phyloP scores from a whole-genome alignment of 1,284 basidiomycete species.

The Pseudozyma sp. region DNA sequence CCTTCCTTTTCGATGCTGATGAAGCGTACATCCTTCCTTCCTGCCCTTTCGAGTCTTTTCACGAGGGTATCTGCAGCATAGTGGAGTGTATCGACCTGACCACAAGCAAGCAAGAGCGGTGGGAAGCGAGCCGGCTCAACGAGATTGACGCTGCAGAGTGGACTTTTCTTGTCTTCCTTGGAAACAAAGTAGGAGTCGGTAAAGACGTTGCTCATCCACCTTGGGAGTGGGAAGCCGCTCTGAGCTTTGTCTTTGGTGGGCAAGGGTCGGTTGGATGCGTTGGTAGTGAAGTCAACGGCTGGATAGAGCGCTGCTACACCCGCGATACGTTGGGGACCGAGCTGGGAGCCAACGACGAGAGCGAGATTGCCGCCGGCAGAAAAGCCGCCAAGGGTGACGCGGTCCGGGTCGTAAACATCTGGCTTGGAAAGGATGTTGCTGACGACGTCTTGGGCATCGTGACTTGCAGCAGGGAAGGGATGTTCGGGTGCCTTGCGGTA shows the following conservation, averaged over 20 bases:
- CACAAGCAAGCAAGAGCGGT: conserved; percentile 45
- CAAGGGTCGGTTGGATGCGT: conserved; percentile 19
- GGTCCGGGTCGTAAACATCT: conserved; percentile 34
- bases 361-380: conserved; percentile 63
- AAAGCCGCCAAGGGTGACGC: conserved; percentile 58
- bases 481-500: conserved; percentile 66
- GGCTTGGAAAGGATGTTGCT: conserved; percentile 43
- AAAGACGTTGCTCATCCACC: conserved; percentile 49
- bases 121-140: conserved; percentile 42
- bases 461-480: conserved; percentile 56
- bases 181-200: conserved; percentile 51
- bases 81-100: conserved; percentile 56
- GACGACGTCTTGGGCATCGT: conserved; percentile 52
- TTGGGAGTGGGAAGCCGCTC: conserved; percentile 48
- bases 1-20: conserved; percentile 50
- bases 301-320: conserved; percentile 51
- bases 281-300: conserved; percentile 47
- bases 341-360: conserved; percentile 31
- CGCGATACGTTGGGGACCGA: conserved; percentile 50
- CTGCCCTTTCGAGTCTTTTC: conserved; percentile 42
- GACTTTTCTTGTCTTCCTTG: conserved; percentile 32
- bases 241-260: conserved; percentile 21
- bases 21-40: conserved; percentile 41
- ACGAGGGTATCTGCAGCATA: conserved; percentile 50
- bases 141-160: conserved; percentile 44